phyloP scores from a whole-genome alignment of 2,329 filamentous ascomycete species.

The Aureobasidium sp. region DNA sequence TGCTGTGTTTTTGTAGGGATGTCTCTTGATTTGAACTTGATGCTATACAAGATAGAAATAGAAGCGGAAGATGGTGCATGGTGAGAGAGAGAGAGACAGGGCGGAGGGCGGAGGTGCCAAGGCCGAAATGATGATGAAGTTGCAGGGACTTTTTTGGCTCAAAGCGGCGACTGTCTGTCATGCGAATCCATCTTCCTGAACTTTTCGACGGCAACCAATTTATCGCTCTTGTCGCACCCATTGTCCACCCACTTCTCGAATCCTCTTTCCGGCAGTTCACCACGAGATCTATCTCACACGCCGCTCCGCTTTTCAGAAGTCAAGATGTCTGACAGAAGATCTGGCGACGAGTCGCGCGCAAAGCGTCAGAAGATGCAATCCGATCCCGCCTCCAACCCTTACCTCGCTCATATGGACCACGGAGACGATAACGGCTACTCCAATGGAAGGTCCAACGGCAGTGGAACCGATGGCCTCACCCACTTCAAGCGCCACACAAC shows the following conservation, averaged over 20 bases:
- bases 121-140: conserved; percentile 8
- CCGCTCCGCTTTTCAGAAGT: background rate
- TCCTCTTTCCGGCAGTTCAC: background rate
- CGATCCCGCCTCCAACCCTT: conserved; percentile 77
- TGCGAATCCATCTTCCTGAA: background rate
- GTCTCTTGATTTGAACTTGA: too few species aligned
- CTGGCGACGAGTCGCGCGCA: conserved; percentile 53
- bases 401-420: conserved; percentile 90
- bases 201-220: conserved; percentile 7
- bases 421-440: conserved; percentile 32
- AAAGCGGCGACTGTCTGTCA: conserved; percentile 17
- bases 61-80: too few species aligned
- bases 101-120: conserved; percentile 6
- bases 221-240: background rate
- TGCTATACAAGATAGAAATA: too few species aligned
- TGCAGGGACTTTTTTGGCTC: conserved; percentile 20
- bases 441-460: conserved; percentile 38
- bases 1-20: too few species aligned
- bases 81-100: too few species aligned
- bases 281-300: background rate
- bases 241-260: background rate
- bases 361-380: conserved; percentile 63
- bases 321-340: conserved; percentile 64
- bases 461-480: conserved; percentile 48
- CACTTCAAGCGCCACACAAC: conserved; percentile 82